A percentile compares a stretch with the other conserved stretches of the same genome.
phyloP scores from a whole-genome alignment of 331 rosid genomes.

The Dryas integrifolia region DNA sequence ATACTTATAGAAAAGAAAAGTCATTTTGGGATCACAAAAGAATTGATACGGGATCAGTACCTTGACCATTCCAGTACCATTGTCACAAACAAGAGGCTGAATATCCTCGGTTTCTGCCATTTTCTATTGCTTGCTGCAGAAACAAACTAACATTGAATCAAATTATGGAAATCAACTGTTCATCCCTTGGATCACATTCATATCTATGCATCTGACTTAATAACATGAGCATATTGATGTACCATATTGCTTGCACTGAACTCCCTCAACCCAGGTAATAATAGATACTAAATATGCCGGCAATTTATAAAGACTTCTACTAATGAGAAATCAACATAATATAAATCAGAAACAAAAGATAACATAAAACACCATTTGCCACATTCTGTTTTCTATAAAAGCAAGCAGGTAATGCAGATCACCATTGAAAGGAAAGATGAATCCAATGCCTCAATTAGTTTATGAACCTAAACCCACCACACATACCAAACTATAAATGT shows the following conservation, averaged over 20 bases:
- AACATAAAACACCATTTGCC: too few species aligned
- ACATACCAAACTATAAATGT: neutral
- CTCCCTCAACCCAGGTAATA: neutral
- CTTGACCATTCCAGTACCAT: constrained; percentile 98
- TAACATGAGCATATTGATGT: neutral
- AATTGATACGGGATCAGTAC: constrained; percentile 39
- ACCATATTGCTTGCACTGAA: neutral
- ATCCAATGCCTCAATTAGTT: neutral
- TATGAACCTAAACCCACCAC: neutral
- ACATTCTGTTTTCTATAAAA: neutral
- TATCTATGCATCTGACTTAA: neutral
- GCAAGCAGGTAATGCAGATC: constrained; percentile 1
- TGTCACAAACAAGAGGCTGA: constrained; percentile 93
- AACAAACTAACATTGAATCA: constrained; percentile 1
- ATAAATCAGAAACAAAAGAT: neutral
- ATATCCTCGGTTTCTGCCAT: constrained; percentile 93
- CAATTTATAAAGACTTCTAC: neutral
- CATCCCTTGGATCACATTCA: constrained; percentile 9
- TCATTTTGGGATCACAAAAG: neutral
- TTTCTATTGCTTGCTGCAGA: constrained; percentile 35
- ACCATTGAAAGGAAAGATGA: neutral
- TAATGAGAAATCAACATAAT: neutral
- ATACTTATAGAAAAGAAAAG: neutral
- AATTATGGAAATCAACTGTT: neutral
- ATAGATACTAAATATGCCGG: neutral